Conservation (phyloP, 345 rosid species). For the rapeseed (Brassica napus) region Da-Ae NC_063436.1:11992501-11993000, state of each 20-base stretch:
- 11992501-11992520: constrained; percentile 4
- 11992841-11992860: constrained; percentile 68
- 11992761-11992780: constrained; percentile 72
- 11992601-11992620: neutral
- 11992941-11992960: constrained; percentile 95
- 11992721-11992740: constrained; percentile 88
- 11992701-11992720: constrained; percentile 92
- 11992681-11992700: constrained; percentile 77
- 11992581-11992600: neutral
- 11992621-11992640: constrained; percentile 3
- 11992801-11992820: neutral
- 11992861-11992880: constrained; percentile 81
- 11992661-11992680: constrained; percentile 11
- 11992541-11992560: constrained; percentile 10
- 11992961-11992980: constrained; percentile 75
- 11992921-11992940: constrained; percentile 92
- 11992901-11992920: constrained; percentile 94
- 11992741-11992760: constrained; percentile 83
- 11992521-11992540: constrained; percentile 8
- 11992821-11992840: neutral
- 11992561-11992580: neutral
- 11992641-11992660: constrained; percentile 3
- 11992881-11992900: constrained; percentile 93
- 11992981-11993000: constrained; percentile 71
- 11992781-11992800: neutral